phyloP scores from a whole-genome alignment of 306 rosid species.

The Vigna radiata region DNA sequence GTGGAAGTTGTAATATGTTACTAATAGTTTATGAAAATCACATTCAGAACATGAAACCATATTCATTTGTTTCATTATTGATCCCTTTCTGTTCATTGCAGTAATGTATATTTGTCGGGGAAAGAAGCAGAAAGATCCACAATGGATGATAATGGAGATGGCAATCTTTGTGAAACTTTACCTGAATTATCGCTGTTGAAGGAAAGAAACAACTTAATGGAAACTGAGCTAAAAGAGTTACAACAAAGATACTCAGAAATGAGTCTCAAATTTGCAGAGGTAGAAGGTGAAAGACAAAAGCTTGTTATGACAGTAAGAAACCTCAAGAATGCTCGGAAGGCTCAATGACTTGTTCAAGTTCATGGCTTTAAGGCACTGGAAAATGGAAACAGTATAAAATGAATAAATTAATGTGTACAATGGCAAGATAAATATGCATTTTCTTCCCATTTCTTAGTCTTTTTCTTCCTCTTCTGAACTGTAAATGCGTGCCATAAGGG shows the following conservation, averaged over 20 bases:
- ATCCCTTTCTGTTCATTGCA: constrained; percentile 44
- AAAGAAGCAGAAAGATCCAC: constrained; percentile 37
- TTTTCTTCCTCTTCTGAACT: constrained; percentile 16
- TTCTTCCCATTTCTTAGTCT: not conserved
- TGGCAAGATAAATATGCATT: constrained; percentile 45
- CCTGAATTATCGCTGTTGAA: constrained; percentile 59
- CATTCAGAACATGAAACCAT: too few relatives aligned
- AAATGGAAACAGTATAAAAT: constrained; percentile 43
- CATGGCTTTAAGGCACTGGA: constrained; percentile 20
- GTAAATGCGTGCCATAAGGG: constrained; percentile 49
- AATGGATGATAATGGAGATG: constrained; percentile 31
- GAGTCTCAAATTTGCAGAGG: constrained; percentile 98
- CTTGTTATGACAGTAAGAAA: constrained; percentile 89
- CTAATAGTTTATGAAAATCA: too few relatives aligned
- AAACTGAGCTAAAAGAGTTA: constrained; percentile 83
- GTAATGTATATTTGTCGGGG: constrained; percentile 44
- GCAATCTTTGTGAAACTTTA: constrained; percentile 42
- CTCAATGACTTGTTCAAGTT: constrained; percentile 42
- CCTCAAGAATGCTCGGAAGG: constrained; percentile 73
- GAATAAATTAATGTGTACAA: constrained; percentile 64
- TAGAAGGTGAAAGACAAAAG: constrained; percentile 97
- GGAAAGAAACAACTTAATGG: constrained; percentile 73
- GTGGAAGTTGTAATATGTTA: too few relatives aligned
- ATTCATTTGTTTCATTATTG: constrained; percentile 26
- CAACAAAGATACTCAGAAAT: constrained; percentile 97